A percentile compares a stretch with the other conserved stretches of the same genome.
These are phyloP conservation scores for Cutaneotrichosporon cyanovorans DNA, from an alignment of 1,284 basidiomycete species.

Conservation along the genomic window DNA sequence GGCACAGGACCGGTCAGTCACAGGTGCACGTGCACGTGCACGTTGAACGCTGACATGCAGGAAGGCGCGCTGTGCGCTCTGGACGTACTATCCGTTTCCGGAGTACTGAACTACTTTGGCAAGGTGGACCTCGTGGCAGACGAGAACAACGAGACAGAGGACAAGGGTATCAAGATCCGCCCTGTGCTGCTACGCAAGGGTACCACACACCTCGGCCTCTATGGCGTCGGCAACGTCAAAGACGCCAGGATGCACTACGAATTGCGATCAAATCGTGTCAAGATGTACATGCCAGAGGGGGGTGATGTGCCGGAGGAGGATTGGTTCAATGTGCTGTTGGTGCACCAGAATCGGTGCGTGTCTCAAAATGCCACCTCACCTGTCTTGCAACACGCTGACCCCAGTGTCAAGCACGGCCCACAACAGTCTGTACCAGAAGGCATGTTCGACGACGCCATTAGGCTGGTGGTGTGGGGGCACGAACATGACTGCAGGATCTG, in stretches of 20 bases:
- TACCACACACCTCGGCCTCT: constrained; percentile 73
- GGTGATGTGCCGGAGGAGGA: constrained; percentile 50
- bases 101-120: constrained; percentile 95
- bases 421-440: constrained; percentile 90
- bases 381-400: not conserved
- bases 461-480: constrained; percentile 95
- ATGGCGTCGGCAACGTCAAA: constrained; percentile 94
- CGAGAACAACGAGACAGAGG: constrained; percentile 50
- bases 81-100: constrained; percentile 87
- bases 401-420: constrained; percentile 83
- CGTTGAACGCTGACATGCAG: constrained; percentile 50
- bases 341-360: constrained; percentile 90
- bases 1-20: constrained; percentile 74
- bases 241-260: constrained; percentile 95
- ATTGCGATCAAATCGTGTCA: constrained; percentile 81
- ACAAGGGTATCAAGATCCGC: constrained; percentile 70
- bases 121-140: constrained; percentile 55
- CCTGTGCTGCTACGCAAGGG: constrained; percentile 89
- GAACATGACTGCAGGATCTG: constrained; percentile 94
- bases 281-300: constrained; percentile 94
- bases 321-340: constrained; percentile 90
- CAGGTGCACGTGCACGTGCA: constrained; percentile 42
- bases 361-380: constrained; percentile 2
- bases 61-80: constrained; percentile 92
- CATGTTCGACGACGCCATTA: constrained; percentile 91